Evolutionary conservation across 192 early-diverging fungal genomes (phyloP).

Genomic region (Pecoramyces ruminantium): DNA sequence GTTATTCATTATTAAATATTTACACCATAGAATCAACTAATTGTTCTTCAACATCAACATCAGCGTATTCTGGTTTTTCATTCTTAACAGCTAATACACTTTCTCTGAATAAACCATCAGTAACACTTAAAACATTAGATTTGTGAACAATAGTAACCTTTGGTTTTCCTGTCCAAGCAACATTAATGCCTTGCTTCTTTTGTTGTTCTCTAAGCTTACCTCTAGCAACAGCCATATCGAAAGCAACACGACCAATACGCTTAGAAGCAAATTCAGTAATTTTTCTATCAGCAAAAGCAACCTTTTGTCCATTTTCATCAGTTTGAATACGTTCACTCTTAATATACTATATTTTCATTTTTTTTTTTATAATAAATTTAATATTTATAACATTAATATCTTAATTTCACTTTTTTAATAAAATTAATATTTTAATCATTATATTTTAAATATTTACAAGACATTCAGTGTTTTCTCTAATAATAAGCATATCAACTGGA

Average conservation of each 20-base stretch:
- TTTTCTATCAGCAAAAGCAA: slow-evolving; percentile 72
- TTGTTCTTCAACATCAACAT: slow-evolving; percentile 81
- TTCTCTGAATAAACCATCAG: slow-evolving; percentile 95
- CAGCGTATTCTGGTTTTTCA: slow-evolving; percentile 45
- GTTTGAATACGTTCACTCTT: slow-evolving; percentile 56
- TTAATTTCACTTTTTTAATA: too few relatives aligned
- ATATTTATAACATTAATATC: too few relatives aligned
- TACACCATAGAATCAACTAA: slow-evolving; percentile 98
- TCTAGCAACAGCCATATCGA: slow-evolving; percentile 75
- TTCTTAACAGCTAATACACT: slow-evolving; percentile 42
- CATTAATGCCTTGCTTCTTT: background rate
- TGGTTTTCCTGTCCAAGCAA: slow-evolving; percentile 54
- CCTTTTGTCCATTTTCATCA: slow-evolving; percentile 38
- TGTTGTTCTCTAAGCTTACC: slow-evolving; percentile 39
- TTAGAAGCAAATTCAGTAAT: slow-evolving; percentile 79
- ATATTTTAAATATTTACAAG: slow-evolving; percentile 33
- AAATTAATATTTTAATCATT: too few relatives aligned
- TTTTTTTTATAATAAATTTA: too few relatives aligned
- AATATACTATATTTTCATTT: slow-evolving; percentile 44
- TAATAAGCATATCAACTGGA: slow-evolving; percentile 86
- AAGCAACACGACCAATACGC: slow-evolving; percentile 78
- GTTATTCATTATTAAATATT: too few relatives aligned
- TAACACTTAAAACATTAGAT: slow-evolving; percentile 84
- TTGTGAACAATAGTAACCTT: slow-evolving; percentile 95
- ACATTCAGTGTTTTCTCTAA: slow-evolving; percentile 97